Percentiles rank a stretch among this genome's conserved stretches.
Evolutionary conservation across 2,329 filamentous ascomycete genomes (phyloP).

Genomic region (Xylariaceae sp.): DNA sequence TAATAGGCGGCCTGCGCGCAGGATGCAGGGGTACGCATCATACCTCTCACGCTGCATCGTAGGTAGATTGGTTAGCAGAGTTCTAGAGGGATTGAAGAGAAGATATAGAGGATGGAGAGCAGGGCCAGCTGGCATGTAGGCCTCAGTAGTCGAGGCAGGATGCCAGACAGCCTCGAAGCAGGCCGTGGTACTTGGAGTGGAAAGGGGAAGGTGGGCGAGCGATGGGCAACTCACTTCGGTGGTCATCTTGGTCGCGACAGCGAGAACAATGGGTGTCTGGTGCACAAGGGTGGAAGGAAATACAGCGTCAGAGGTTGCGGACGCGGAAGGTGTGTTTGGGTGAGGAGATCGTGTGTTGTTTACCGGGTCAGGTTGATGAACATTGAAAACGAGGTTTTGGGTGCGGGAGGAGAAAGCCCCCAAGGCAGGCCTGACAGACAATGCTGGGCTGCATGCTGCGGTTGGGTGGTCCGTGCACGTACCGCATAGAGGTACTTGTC

Average conservation of each 20-base stretch:
- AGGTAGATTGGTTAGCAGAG: slow-evolving; percentile 21
- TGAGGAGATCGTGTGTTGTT: slow-evolving; percentile 18
- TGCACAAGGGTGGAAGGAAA: slow-evolving; percentile 4
- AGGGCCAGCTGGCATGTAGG: no score
- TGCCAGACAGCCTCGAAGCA: no score
- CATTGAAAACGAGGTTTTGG: slow-evolving; percentile 24
- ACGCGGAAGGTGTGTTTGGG: slow-evolving; percentile 9
- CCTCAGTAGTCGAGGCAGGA: no score
- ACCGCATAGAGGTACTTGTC: no score
- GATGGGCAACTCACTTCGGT: slow-evolving; percentile 21
- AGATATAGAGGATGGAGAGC: no score
- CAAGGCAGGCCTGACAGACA: slow-evolving; percentile 3
- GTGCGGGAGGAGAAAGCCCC: slow-evolving; percentile 16
- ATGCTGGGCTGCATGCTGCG: neutral
- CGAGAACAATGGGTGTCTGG: slow-evolving; percentile 4
- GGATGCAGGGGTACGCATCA: slow-evolving; percentile 19
- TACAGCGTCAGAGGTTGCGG: slow-evolving; percentile 1
- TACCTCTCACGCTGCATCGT: slow-evolving; percentile 61
- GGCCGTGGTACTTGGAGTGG: no score
- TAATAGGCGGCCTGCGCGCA: no score
- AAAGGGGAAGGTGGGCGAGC: no score
- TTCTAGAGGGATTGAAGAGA: slow-evolving; percentile 10
- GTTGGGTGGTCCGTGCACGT: neutral
- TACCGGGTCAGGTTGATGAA: slow-evolving; percentile 17
- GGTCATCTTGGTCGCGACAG: slow-evolving; percentile 24